Evolutionary conservation across 768 basidiomycete species (phyloP).

Genomic region (Pleurotus pulmonarius): DNA sequence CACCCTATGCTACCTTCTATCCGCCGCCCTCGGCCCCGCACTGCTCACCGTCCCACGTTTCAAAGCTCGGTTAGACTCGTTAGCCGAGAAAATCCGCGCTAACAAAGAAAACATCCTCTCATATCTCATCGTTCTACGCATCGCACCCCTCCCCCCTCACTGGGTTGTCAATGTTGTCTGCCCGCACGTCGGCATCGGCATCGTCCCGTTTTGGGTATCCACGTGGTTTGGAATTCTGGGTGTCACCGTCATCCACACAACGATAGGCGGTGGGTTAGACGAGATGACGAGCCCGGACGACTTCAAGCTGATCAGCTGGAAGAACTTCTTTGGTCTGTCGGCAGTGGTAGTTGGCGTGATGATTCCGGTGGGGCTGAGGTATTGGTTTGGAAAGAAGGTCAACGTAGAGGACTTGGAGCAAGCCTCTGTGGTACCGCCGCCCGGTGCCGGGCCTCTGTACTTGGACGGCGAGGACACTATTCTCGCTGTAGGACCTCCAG

Average conservation of each 20-base stretch:
- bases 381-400: conserved; percentile 69
- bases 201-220: conserved; percentile 84
- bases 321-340: conserved; percentile 81
- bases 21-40: conserved; percentile 89
- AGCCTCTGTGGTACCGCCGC: conserved; percentile 13
- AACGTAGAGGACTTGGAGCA: conserved; percentile 33
- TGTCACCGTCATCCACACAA: conserved; percentile 90
- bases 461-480: conserved; percentile 40
- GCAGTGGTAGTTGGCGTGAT: conserved; percentile 90
- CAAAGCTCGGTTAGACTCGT: conserved; percentile 77
- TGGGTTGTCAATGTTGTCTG: conserved; percentile 95
- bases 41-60: conserved; percentile 84
- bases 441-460: conserved; percentile 12
- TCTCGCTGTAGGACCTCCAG: conserved; percentile 53
- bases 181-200: conserved; percentile 86
- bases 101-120: conserved; percentile 86
- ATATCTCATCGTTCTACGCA: conserved; percentile 92
- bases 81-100: conserved; percentile 72
- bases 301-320: conserved; percentile 90
- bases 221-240: conserved; percentile 91
- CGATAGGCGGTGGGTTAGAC: conserved; percentile 89
- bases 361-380: conserved; percentile 87
- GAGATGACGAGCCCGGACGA: conserved; percentile 94
- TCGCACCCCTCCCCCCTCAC: conserved; percentile 92
- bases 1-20: conserved; percentile 88